These are phyloP conservation scores for Tricholoma terreum DNA, from an alignment of 768 basidiomycete genomes.

Conservation along the genomic window DNA sequence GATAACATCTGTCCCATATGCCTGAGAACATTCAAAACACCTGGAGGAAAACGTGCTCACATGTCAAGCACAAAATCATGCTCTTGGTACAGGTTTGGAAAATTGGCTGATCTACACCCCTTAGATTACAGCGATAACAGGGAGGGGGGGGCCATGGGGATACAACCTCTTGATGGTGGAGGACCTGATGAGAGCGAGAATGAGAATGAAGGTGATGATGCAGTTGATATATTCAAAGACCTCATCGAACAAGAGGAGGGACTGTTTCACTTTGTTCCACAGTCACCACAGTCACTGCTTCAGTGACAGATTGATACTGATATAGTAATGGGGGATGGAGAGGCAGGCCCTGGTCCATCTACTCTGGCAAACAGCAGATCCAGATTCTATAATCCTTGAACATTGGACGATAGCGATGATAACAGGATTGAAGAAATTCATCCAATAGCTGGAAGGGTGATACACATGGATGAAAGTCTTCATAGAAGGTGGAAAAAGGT, in stretches of 20 bases:
- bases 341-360: not conserved
- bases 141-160: not conserved
- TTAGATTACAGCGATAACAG: not conserved
- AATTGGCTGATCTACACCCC: not conserved
- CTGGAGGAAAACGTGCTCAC: not conserved
- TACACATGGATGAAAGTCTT: constrained; percentile 5
- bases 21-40: not conserved
- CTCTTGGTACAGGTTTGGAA: not conserved
- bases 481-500: not conserved
- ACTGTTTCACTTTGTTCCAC: not conserved
- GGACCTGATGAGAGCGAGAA: too few species aligned
- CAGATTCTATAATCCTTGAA: too few species aligned
- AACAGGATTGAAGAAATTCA: constrained; percentile 2
- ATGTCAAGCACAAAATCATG: not conserved
- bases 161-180: not conserved
- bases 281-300: too few species aligned
- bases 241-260: not conserved
- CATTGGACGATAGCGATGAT: constrained; percentile 7
- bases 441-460: constrained; percentile 6
- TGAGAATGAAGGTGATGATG: not conserved
- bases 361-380: not conserved
- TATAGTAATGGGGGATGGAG: not conserved
- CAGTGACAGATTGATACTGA: too few species aligned
- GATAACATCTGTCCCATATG: not conserved
- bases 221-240: not conserved